phyloP scores from a whole-genome alignment of 805 yeast species.

The Hanseniaspora singularis region DNA sequence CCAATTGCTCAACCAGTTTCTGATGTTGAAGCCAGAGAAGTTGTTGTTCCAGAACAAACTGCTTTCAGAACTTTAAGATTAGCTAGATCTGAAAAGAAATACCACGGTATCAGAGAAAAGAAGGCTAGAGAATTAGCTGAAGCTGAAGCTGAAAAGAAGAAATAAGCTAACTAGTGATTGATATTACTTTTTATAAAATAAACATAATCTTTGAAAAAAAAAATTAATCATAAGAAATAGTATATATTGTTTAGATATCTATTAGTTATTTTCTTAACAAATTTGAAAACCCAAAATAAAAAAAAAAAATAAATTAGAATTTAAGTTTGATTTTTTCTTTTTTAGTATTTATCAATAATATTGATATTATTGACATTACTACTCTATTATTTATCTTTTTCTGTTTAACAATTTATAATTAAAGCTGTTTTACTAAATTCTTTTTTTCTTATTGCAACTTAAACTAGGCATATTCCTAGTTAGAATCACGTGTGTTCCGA shows the following conservation, averaged over 20 bases:
- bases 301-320: constrained; percentile 1
- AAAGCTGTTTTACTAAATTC: too few relatives aligned
- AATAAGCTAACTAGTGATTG: constrained; percentile 39
- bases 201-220: background rate
- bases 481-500: too few relatives aligned
- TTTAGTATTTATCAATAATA: background rate
- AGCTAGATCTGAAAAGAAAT: constrained; percentile 89
- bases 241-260: constrained; percentile 5
- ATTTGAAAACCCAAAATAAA: constrained; percentile 5
- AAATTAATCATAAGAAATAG: background rate
- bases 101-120: constrained; percentile 94
- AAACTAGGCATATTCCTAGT: too few relatives aligned
- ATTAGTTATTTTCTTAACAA: constrained; percentile 5
- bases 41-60: constrained; percentile 56
- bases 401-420: too few relatives aligned
- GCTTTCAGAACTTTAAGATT: constrained; percentile 93
- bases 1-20: constrained; percentile 73
- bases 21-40: constrained; percentile 80
- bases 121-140: constrained; percentile 94
- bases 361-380: too few relatives aligned
- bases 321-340: constrained; percentile 17
- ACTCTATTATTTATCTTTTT: too few relatives aligned
- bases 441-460: too few relatives aligned
- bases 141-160: constrained; percentile 99
- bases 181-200: constrained; percentile 1